Base-by-base conservation (phyloP, 2,329 filamentous ascomycete species). In the Aspergillus sp. region DNA sequence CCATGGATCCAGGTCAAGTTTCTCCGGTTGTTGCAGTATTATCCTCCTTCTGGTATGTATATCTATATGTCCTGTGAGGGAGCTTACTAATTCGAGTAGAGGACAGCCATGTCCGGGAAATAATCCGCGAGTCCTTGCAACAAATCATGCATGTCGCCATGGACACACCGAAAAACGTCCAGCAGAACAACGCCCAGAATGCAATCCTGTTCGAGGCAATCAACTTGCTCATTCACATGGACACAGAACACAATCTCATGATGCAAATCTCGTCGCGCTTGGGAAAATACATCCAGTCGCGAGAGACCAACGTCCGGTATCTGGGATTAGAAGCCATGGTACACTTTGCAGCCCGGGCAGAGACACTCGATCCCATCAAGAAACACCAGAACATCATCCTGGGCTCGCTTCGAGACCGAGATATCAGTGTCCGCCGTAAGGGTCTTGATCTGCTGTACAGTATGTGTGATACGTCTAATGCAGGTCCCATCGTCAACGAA, bases 161-260 rank as follows among this genome's bases (percentile, higher is more conserved):
- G 76, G 91, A 97, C 63, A 84, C 88, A 64, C 93, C 89, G 46
- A 98, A 97, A 73, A 98, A 98, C 60, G 93, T 98, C 13, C 93
- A 98, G 70, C 93, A 98, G 66, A 98, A 98, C 69, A 98, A 98
- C 65, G 93, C 93, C 0, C 93, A 97, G 64, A 98, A 98, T 63
- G 93, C 93, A 0, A 90, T 98, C 12, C 78, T 98, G 1, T 98
- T 98, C 62, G 93, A 98, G 74, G 94, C 93, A 20, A 98, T 98
- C 69, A 96, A 98, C 65, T 81, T 98, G 41, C 93, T 96, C 58
- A 98, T 98, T 56, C 93, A 98, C 64, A 80, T 98, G 20, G 93
- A 97, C 59, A 96, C 90, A 0, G 93, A 98, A 67, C 87, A 91
- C 56, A 86, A 85, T 19, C 76, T 98, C 46, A 96, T 98, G 90